A percentile compares a stretch with the other conserved stretches of the same genome.
These are phyloP conservation scores for Dillenia turbinata DNA, from an alignment of 164 flowering plant species.

Conservation along the genomic window DNA sequence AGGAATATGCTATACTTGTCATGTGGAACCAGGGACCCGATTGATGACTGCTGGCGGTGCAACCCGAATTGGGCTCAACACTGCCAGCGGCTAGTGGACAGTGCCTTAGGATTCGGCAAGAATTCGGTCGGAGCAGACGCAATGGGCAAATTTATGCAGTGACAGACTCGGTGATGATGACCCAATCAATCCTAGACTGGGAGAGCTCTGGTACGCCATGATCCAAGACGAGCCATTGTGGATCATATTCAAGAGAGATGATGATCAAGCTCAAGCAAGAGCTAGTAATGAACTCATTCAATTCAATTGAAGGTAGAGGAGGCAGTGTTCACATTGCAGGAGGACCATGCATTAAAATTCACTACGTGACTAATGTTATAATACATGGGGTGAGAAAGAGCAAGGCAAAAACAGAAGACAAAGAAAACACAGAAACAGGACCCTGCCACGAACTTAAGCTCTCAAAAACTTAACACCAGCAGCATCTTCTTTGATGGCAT, in stretches of 20 bases:
- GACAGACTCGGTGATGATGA: conserved; percentile 65
- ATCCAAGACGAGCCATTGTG: conserved; percentile 79
- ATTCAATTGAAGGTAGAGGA: conserved; percentile 80
- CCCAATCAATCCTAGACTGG: conserved; percentile 67
- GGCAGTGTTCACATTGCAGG: conserved; percentile 82
- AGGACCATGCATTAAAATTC: conserved; percentile 82
- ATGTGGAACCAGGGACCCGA: conserved; percentile 75
- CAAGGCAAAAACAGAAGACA: too few relatives aligned
- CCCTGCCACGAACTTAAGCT: too few relatives aligned
- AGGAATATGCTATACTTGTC: conserved; percentile 61
- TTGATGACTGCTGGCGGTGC: conserved; percentile 92
- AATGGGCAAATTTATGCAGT: conserved; percentile 71
- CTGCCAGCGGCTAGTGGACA: conserved; percentile 72
- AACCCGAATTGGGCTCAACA: conserved; percentile 73
- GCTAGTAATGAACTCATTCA: conserved; percentile 75
- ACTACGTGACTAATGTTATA: conserved; percentile 73
- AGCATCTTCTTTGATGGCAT: too few relatives aligned
- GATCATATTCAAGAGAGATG: conserved; percentile 78
- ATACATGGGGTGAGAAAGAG: too few relatives aligned
- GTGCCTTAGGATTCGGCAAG: conserved; percentile 83
- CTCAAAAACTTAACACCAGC: too few relatives aligned
- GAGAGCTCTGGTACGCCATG: conserved; percentile 67
- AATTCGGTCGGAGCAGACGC: conserved; percentile 68
- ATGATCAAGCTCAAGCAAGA: conserved; percentile 67
- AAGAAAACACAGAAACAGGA: too few relatives aligned